phyloP scores from a whole-genome alignment of 768 basidiomycete genomes.

The Podaxis pistillaris region DNA sequence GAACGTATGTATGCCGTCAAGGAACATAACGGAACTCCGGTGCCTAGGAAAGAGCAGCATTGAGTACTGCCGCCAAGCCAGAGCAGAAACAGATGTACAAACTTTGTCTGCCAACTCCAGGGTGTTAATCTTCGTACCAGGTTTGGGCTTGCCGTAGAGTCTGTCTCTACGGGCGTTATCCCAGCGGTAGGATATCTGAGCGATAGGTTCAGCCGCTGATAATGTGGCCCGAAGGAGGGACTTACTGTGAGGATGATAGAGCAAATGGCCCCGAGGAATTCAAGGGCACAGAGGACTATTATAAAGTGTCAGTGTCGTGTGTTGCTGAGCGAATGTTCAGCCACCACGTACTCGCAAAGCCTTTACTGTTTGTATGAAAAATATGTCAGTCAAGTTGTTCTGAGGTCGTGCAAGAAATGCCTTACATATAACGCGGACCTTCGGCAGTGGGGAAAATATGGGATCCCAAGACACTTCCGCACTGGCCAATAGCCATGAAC shows the following conservation, averaged over 20 bases:
- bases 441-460: slow-evolving; percentile 67
- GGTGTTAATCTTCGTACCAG: slow-evolving; percentile 54
- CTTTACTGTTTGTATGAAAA: slow-evolving; percentile 38
- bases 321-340: background rate
- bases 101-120: slow-evolving; percentile 68
- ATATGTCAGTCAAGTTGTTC: background rate
- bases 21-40: slow-evolving; percentile 54
- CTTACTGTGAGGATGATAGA: slow-evolving; percentile 50
- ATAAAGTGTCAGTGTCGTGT: background rate
- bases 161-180: slow-evolving; percentile 60
- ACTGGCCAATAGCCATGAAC: slow-evolving; percentile 80
- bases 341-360: slow-evolving; percentile 48
- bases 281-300: slow-evolving; percentile 48
- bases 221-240: background rate
- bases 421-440: slow-evolving; percentile 63
- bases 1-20: background rate
- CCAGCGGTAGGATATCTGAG: slow-evolving; percentile 57
- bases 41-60: slow-evolving; percentile 35
- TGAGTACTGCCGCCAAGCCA: background rate
- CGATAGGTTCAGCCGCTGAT: background rate
- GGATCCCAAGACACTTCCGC: slow-evolving; percentile 74
- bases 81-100: slow-evolving; percentile 15
- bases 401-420: background rate
- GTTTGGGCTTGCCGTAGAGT: slow-evolving; percentile 48
- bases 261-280: slow-evolving; percentile 55